Base-by-base conservation (phyloP, 495 filamentous ascomycete species). In the Ramalina intermedia region DNA sequence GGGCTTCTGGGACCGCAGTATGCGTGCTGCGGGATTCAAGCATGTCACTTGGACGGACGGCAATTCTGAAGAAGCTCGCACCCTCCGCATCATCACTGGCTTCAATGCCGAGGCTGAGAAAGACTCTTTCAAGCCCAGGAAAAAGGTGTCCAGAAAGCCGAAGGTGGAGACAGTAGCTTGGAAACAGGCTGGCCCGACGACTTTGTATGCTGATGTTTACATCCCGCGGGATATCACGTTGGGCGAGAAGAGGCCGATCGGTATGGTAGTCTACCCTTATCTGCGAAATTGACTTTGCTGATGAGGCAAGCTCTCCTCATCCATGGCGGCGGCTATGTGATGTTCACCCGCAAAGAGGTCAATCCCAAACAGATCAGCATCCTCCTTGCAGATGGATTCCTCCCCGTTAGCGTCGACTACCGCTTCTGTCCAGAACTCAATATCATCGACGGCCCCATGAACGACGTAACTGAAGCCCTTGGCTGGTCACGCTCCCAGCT, bases 401-500 rank as follows among this genome's bases (percentile, higher is more conserved):
- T 79, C 1, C 73, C 75, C 3, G 61, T 79, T 16, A 74, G 70
- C 48, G 41, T 77, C 6, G 74, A 80, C 54, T 70, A 78, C 53
- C 55, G 75, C 14, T 65, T 80, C 1, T 78, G 75, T 47, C 76
- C 76, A 0, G 74, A 80, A 43, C 50, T 66, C 8, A 65, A 36
- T 13, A 43, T 78, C 0, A 17, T 58, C 16, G 65, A 73, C 1
- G 75, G 75, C 0, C 62, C 76, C 1, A 71, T 80, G 57, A 47
- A 46, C 0, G 76, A 79, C 56, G 66, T 69, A 14, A 38, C 59
- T 21, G 67, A 74, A 46, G 75, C 73, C 0, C 53, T 69, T 0
- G 1, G 2, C 2, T 81, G 74, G 76, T 65, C 58, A 0, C 58
- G 69, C 7, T 43, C 52, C 0, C 38, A 38, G 0, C 62, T 78